These are phyloP conservation scores for Trichoderma sp. DNA, from an alignment of 2,329 filamentous ascomycete species.

Conservation along the genomic window DNA sequence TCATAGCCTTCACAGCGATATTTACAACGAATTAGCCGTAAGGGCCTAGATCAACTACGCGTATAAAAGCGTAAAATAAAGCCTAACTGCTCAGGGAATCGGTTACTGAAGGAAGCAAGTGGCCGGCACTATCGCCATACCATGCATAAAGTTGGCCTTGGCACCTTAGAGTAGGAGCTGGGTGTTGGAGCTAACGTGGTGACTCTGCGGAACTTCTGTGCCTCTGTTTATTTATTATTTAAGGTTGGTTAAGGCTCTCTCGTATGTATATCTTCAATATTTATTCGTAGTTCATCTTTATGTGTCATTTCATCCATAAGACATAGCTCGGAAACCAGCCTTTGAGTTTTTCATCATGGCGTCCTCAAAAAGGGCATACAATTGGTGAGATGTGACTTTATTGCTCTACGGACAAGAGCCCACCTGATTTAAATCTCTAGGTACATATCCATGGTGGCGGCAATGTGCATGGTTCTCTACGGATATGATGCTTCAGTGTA, in stretches of 20 bases:
- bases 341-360: neutral
- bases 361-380: neutral
- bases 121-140: neutral
- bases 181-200: neutral
- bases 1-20: neutral
- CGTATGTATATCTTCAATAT: neutral
- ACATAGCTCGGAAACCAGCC: neutral
- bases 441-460: conserved; percentile 1
- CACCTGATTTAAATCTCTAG: neutral
- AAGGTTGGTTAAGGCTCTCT: neutral
- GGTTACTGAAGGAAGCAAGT: neutral
- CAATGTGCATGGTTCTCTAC: conserved; percentile 6
- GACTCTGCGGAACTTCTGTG: neutral
- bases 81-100: neutral
- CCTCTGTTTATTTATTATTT: neutral
- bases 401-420: neutral
- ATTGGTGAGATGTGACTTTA: neutral
- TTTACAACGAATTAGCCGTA: neutral
- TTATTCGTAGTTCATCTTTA: neutral
- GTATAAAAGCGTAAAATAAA: neutral
- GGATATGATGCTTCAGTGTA: neutral
- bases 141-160: neutral
- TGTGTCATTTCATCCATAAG: neutral
- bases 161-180: neutral
- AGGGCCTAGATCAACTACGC: neutral